Base-by-base conservation (phyloP, 441 rosid species). In the Corymbia citriodora region DNA sequence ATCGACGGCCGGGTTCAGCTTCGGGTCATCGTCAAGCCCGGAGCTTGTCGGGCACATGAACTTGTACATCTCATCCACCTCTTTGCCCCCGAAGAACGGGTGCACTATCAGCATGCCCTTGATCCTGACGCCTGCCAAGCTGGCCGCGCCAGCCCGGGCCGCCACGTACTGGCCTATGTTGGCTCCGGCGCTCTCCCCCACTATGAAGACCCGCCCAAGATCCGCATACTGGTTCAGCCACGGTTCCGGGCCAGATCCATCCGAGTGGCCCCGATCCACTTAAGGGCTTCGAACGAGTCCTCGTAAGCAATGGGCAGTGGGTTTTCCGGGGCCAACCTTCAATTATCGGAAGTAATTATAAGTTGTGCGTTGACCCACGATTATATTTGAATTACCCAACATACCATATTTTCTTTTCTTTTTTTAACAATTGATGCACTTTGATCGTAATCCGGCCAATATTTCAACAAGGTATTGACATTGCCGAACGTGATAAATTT, bases 161-260 rank as follows among this genome's bases (percentile, higher is more conserved):
- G 93, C 96, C 17, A 92, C 92, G n/a, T 92, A 88, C 36, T 94
- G 93, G 33, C 94, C 94, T 25, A 93, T 83, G 49, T 92, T 94
- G 2, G 91, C 95, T 27, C 96, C 95, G 12, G 93, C 94, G 83
- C 94, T 93, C 81, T 92, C 95, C 5, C 94, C 94, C 4, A 48
- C 89, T 45, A 94, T 57, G 88, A 94, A 91, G 40, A 93, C 92
- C 89, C 91, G 91, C 72, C 89, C 90, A 18, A 92, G 92, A 88
- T 94, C 93, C 6, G 88, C 93, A 7, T 91, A 52, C 55, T 88
- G 21, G 79, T 88, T 89, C 31, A 93, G 82, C 93, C 88, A 92
- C 18, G 91, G 92, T 25, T 92, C 95, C 11, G 92, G 91, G 25
- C 91, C 92, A 0, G 57, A 50, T 53, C 93, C 93, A 3, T 87